Evolutionary conservation across 257 asterid genomes (phyloP), one percentile per base, ranked within the genome.

Genomic region (Capsicum rhomboideum): DNA sequence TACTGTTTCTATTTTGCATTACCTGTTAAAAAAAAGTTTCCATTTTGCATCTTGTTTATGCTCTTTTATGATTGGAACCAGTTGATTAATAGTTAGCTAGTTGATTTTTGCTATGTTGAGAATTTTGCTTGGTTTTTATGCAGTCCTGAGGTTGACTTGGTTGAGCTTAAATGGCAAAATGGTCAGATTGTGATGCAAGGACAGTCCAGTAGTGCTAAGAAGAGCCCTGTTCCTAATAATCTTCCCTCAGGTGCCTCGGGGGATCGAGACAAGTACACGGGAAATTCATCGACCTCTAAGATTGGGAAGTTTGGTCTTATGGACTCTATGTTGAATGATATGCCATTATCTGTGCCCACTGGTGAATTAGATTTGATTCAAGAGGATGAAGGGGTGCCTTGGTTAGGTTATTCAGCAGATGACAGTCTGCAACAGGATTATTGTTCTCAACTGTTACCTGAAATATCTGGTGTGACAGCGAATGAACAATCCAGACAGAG

Each of bases 91-190:
- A 16, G n/a, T 75, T 75, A 26, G 26, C 44, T 75, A 49, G 44
- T 46, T 29, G 26, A 20, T 29, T 53, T n/a, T 50, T 74, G 18
- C 66, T 20, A 72, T 86, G 64, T 26, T 63, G 50, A 63, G 64
- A 64, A 21, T 46, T 28, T 82, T 67, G n/a, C 75, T 49, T 58
- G 83, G 6, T 66, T 11, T 82, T 80, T 9, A 13, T 88, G 92
- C 94, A 97, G 99, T 84, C 78, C 85, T 55, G 94, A 86, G 44
- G 79, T 85, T 84, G 97, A 88, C 1, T 83, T 93, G 63, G 90
- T 91, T 84, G 98, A 97, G 90, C 90, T 97, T 13, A 92, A 93
- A 17, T 95, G 97, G 95, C 93, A 93, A 71, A 93, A 95, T 86
- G 99, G 98, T 63, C 97, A 91, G 89, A 77, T 95, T 84, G 74